Evolutionary conservation across 345 rosid genomes (phyloP).

Genomic region (Salix purpurea): DNA sequence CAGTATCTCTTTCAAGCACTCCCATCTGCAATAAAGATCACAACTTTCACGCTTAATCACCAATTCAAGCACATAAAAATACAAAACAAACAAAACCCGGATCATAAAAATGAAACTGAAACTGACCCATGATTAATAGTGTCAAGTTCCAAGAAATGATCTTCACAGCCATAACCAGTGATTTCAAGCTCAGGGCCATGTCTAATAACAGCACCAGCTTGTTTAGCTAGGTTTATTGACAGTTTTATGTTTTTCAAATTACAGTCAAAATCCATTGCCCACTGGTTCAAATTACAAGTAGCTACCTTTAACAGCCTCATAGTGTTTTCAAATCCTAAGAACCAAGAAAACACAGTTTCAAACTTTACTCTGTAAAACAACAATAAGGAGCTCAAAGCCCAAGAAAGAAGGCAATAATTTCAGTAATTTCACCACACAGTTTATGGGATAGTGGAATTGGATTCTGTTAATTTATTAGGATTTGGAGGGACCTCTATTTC

Average conservation of each 20-base stretch:
- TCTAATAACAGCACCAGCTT: conserved; percentile 72
- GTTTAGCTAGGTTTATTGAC: conserved; percentile 63
- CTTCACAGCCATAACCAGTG: conserved; percentile 98
- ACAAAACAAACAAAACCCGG: not conserved
- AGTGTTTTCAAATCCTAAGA: conserved; percentile 8
- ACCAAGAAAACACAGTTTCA: not conserved
- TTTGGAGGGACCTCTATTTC: not conserved
- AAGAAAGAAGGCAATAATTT: not conserved
- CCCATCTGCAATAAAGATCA: conserved; percentile 60
- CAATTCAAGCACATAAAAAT: not conserved
- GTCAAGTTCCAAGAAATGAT: conserved; percentile 92
- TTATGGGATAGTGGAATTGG: not conserved
- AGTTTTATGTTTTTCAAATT: conserved; percentile 73
- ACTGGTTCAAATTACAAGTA: conserved; percentile 87
- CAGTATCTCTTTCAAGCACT: conserved; percentile 79
- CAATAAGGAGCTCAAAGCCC: not conserved
- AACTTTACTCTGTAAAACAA: not conserved
- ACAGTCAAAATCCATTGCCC: conserved; percentile 92
- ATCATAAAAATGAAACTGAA: not conserved
- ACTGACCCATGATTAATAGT: conserved; percentile 72
- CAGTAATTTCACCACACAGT: not conserved
- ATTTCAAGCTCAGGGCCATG: conserved; percentile 97
- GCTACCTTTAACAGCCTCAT: conserved; percentile 85
- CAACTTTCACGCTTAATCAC: not conserved
- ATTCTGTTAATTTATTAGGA: not conserved